Evolutionary conservation across 2,329 filamentous ascomycete species (phyloP), one percentile per base, ranked within the genome.

Genomic region (Cladosporium sp.): DNA sequence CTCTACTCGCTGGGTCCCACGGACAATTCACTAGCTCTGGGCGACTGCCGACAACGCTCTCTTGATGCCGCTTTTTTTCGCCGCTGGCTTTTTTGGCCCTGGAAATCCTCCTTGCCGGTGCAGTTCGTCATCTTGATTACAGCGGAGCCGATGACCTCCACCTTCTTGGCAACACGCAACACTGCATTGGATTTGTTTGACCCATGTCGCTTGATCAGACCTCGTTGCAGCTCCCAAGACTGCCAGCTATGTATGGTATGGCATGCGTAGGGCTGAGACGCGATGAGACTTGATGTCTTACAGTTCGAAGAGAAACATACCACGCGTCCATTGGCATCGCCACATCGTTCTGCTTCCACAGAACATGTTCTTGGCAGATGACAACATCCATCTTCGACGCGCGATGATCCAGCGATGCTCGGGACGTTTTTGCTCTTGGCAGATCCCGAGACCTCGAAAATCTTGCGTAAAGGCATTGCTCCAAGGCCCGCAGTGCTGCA

Each of bases 371-470:
- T 54, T 63, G 60, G 47, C 47, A 54, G 24, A 32, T 51, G 36
- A 36, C 38, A 44, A 41, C 47, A 51, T 41, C 15, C 21, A 55
- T 30, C 61, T 34, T 44, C 34, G 44, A 44, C 34, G 55, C 55
- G 34, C 55, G 55, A 55, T 64, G 54, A 54, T 57, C 61, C 61
- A 54, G 55, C 61, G 49, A 64, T 44, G 24, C n/a, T 57, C 51
- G 60, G 60, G 44, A 55, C 60, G 21, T 30, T 41, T 15, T 38
- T 55, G 38, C 61, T 64, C 61, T 64, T 64, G 61, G 61, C 61
- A 64, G 26, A 8, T 21, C 51, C 14, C 24, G 51, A 30, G 26
- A 32, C 28, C 34, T 41, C 36, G 36, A 64, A 64, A 55, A 57
- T 57, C 24, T 64, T 64, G 36, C 61, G 61, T 64, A 64, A 55